A percentile compares a stretch with the other conserved stretches of the same genome.
Conservation (phyloP, 345 rosid genomes). For the Excoecaria agallocha region DNA sequence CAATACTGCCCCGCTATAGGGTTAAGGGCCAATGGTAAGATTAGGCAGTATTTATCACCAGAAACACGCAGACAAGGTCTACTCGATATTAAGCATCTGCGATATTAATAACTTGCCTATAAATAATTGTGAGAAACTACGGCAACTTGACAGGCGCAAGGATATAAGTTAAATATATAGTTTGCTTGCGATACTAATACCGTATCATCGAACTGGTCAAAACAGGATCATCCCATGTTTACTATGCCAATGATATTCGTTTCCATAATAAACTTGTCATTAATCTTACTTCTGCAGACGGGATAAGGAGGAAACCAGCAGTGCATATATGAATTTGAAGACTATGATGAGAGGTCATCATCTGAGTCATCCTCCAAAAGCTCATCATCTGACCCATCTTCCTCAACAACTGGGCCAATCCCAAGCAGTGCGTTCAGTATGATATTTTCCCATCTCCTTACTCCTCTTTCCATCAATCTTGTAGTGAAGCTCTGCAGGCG, state of each 20-base stretch:
- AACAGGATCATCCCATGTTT: background rate
- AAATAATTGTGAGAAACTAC: too few relatives aligned
- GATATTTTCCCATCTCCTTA: conserved; percentile 38
- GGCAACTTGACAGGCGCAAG: too few relatives aligned
- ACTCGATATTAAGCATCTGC: background rate
- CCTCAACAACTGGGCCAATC: background rate
- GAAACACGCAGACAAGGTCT: background rate
- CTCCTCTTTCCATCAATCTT: conserved; percentile 30
- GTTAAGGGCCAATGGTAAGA: too few relatives aligned
- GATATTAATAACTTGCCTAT: background rate
- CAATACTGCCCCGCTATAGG: too few relatives aligned
- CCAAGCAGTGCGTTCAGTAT: conserved; percentile 22
- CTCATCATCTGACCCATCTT: conserved; percentile 28
- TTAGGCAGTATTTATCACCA: too few relatives aligned
- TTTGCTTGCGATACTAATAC: background rate
- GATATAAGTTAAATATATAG: background rate
- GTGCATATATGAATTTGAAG: background rate
- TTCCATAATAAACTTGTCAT: background rate
- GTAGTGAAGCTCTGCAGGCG: conserved; percentile 18
- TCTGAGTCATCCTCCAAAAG: conserved; percentile 4
- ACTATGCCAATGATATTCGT: background rate
- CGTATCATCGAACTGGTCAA: background rate
- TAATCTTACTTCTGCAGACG: background rate
- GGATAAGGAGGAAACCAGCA: too few relatives aligned
- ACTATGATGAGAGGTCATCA: background rate